Evolutionary conservation across 2,329 filamentous ascomycete genomes (phyloP), one percentile per base, ranked within the genome.

Genomic region (Epichloe aotearoae): DNA sequence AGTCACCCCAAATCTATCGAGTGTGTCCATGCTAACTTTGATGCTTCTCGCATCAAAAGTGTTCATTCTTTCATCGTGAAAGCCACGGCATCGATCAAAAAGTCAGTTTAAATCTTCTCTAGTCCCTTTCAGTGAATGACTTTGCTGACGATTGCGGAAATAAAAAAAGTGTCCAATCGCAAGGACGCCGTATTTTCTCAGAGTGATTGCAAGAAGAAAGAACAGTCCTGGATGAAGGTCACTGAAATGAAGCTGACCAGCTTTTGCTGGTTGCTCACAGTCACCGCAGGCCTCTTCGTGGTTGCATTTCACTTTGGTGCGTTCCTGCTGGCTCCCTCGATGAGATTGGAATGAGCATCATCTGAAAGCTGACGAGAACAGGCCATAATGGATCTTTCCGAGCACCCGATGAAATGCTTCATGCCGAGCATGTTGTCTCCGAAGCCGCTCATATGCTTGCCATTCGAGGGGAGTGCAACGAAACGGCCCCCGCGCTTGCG

Each of bases 401-500:
- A n/a, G 39, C 42, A 10, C 33, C 49, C 4, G 52, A 52, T 14
- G 55, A 59, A 48, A 52, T 58, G 38, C 30, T 57, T 14, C 53
- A 55, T 20, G 57, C 56, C 7, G 52, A 58, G 43, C 46, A 55
- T 19, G 39, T 53, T 8, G 51, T 58, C 15, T 53, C 54, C 12
- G 49, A 55, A 50, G 56, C 52, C 14, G 53, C 53, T 30, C 58
- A 61, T 20, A 50, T 57, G 47, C 56, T 62, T 43, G 55, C 52
- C 46, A 50, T 56, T 49, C 57, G 53, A 39, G 56, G 41, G 11
- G 57, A 58, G 26, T 57, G 54, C 47, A 53, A 54, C 23, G 57
- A 57, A 20, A 53, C 55, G 26, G 50, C 49, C 1, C 19, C 49
- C 34, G 11, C 30, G 4, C 51, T 50, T 36, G 49, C 49, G 20